These are phyloP conservation scores for Microbotryum saponariae DNA, from an alignment of 1,284 basidiomycete genomes.

Conservation along the genomic window DNA sequence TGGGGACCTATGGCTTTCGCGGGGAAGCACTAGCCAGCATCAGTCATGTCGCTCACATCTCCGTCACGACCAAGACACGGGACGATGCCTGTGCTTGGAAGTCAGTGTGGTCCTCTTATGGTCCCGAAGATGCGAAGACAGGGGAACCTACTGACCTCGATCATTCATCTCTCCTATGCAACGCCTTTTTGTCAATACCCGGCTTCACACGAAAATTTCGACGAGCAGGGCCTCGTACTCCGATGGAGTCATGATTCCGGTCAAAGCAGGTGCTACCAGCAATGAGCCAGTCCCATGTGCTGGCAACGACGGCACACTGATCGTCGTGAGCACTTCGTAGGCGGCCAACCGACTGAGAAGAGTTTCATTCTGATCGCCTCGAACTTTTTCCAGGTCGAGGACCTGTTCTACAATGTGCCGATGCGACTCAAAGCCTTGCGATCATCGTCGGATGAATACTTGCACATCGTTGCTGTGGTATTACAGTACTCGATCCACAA, in stretches of 20 bases:
- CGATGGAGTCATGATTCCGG: constrained; percentile 62
- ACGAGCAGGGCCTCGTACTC: constrained; percentile 62
- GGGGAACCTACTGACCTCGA: not conserved
- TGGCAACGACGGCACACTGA: constrained; percentile 87
- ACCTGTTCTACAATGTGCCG: constrained; percentile 92
- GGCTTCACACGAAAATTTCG: no score
- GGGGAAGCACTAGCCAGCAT: constrained; percentile 96
- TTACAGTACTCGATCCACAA: constrained; percentile 93
- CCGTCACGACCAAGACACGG: constrained; percentile 81
- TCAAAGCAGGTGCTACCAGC: constrained; percentile 56
- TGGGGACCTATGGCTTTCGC: constrained; percentile 92
- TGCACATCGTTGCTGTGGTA: constrained; percentile 84
- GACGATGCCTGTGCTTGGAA: constrained; percentile 75
- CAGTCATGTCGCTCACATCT: constrained; percentile 83
- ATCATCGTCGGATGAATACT: constrained; percentile 83
- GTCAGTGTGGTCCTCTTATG: constrained; percentile 47
- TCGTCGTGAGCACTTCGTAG: constrained; percentile 53
- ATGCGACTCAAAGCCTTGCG: constrained; percentile 78
- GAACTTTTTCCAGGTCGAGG: constrained; percentile 60
- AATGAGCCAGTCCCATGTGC: constrained; percentile 80
- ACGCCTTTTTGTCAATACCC: no score
- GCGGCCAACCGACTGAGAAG: not conserved
- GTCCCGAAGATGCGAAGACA: not conserved
- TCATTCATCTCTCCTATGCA: not conserved
- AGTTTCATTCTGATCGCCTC: not conserved